Conservation (phyloP, 2,329 filamentous ascomycete species). For the Diaporthe capsici region DNA sequence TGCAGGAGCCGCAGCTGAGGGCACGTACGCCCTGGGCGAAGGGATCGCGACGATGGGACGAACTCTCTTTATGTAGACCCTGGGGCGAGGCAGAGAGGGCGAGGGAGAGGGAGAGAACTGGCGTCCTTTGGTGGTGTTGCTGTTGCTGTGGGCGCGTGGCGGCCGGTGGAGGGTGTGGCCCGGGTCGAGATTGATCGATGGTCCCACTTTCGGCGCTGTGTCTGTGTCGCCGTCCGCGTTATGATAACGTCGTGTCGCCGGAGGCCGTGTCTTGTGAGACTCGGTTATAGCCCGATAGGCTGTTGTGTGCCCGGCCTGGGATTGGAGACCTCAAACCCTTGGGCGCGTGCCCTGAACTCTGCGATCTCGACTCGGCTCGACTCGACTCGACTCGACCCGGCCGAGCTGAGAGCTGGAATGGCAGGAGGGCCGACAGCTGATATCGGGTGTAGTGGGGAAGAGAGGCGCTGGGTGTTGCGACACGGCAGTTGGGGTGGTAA, state of each 20-base stretch:
- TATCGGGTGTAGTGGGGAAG: constrained; percentile 10
- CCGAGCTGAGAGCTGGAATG: neutral
- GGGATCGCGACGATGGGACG: constrained; percentile 17
- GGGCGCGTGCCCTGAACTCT: constrained; percentile 20
- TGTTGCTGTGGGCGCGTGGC: neutral
- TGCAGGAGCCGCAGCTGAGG: constrained; percentile 33
- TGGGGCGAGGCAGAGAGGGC: neutral
- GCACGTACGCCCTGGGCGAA: constrained; percentile 25
- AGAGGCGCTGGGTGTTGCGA: constrained; percentile 7
- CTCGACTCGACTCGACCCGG: neutral
- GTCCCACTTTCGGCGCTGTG: constrained; percentile 33
- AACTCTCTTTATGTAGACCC: constrained; percentile 26
- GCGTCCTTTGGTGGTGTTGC: constrained; percentile 4
- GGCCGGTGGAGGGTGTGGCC: constrained; percentile 7
- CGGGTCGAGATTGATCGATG: constrained; percentile 31
- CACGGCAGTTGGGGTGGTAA: constrained; percentile 16
- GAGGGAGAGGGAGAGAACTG: neutral
- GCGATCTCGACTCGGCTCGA: constrained; percentile 28
- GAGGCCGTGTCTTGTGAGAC: constrained; percentile 17
- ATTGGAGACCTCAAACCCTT: constrained; percentile 31
- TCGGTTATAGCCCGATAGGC: constrained; percentile 8
- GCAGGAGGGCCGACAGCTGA: constrained; percentile 11
- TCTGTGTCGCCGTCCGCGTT: constrained; percentile 27
- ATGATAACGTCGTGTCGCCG: constrained; percentile 33
- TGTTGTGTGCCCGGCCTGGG: constrained; percentile 11